These are phyloP conservation scores for Silene conica DNA, from an alignment of 148 eudicot species.

Conservation along the genomic window DNA sequence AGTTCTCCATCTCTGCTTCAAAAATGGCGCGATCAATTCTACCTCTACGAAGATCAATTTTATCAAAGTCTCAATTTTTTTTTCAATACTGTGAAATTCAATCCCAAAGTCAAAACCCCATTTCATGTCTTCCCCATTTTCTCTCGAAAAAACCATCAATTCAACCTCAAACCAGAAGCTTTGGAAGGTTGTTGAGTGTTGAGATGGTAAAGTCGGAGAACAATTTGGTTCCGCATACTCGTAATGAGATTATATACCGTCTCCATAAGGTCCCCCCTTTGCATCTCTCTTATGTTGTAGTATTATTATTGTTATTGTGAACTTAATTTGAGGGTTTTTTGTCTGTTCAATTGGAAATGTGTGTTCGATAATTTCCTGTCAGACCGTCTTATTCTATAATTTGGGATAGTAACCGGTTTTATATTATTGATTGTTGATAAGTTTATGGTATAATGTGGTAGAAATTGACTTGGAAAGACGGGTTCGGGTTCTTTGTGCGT, in stretches of 20 bases:
- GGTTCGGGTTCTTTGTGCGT: too few relatives aligned
- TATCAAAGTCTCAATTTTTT: conserved; percentile 4
- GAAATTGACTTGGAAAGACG: too few relatives aligned
- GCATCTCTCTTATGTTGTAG: not conserved
- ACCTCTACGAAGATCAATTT: conserved; percentile 29
- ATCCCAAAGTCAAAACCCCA: conserved; percentile 8
- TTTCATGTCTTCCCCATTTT: not conserved
- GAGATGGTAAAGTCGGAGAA: conserved; percentile 64
- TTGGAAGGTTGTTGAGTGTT: conserved; percentile 28
- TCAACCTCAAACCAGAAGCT: conserved; percentile 28
- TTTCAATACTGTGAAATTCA: conserved; percentile 12
- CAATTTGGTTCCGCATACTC: conserved; percentile 60
- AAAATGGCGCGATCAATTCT: conserved; percentile 50
- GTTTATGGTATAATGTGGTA: too few relatives aligned
- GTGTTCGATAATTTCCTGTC: too few relatives aligned
- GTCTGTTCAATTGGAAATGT: too few relatives aligned
- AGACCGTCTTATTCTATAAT: too few relatives aligned
- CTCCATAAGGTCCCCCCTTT: conserved; percentile 34
- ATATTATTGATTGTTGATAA: too few relatives aligned
- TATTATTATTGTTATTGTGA: too few relatives aligned
- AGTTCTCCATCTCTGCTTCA: not conserved
- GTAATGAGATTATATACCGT: conserved; percentile 67
- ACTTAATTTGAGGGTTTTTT: too few relatives aligned
- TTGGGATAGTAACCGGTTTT: too few relatives aligned
- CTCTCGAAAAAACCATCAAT: conserved; percentile 22